These are phyloP conservation scores for Solanum chilense DNA, from an alignment of 257 asterid genomes.

Conservation along the genomic window DNA sequence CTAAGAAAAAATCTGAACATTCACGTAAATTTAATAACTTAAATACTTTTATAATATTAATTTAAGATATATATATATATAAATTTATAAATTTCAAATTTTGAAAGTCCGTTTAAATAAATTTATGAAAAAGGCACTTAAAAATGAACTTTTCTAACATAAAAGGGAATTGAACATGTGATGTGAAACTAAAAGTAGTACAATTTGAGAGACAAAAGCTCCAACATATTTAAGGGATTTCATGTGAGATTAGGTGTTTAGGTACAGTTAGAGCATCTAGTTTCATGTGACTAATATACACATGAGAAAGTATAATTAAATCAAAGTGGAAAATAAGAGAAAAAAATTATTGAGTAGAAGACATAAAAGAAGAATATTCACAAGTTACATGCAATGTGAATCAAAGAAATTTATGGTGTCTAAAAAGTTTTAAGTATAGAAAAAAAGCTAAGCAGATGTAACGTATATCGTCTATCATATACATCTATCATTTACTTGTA, in stretches of 20 bases:
- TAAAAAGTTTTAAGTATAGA: no score
- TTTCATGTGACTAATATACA: background rate
- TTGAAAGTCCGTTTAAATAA: background rate
- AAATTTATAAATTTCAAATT: background rate
- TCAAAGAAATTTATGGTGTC: background rate
- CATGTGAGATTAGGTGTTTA: constrained; percentile 4
- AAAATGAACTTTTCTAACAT: background rate
- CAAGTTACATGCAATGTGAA: background rate
- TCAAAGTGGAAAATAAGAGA: background rate
- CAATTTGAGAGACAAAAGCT: background rate
- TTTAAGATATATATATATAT: background rate
- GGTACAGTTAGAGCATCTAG: background rate
- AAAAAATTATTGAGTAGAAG: background rate
- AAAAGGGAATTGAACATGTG: background rate
- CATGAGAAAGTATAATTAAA: background rate
- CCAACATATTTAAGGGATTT: background rate
- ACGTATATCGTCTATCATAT: no score
- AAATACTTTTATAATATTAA: no score
- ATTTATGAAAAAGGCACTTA: background rate
- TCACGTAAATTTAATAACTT: rapidly evolving
- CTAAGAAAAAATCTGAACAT: background rate
- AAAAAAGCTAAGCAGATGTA: no score
- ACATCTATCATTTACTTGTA: no score
- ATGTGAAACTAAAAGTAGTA: background rate
- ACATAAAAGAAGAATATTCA: background rate